Conservation (phyloP, 441 rosid genomes). For the Corymbia citriodora region DNA sequence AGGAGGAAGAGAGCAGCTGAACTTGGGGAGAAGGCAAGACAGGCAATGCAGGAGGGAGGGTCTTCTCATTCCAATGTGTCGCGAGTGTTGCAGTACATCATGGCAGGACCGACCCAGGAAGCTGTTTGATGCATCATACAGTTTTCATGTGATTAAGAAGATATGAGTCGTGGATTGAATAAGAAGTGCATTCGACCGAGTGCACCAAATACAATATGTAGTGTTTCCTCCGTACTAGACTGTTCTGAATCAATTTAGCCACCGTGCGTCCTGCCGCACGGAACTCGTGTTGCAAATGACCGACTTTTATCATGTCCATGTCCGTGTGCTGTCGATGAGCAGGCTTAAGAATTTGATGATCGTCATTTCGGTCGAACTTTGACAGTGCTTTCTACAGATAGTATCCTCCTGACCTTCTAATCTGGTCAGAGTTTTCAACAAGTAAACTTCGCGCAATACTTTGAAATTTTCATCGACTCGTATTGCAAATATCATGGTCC, state of each 20-base stretch:
- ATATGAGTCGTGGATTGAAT: background rate
- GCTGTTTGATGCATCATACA: background rate
- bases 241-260: no score
- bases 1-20: conserved; percentile 22
- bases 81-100: background rate
- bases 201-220: background rate
- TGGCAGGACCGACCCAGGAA: background rate
- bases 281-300: no score
- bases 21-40: conserved; percentile 22
- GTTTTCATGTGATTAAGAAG: background rate
- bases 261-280: no score
- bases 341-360: background rate
- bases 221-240: background rate
- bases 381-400: background rate
- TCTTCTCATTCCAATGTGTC: conserved; percentile 3
- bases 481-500: background rate
- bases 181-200: background rate
- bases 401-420: background rate
- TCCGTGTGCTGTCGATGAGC: background rate
- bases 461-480: background rate
- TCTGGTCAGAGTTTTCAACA: background rate
- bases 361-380: background rate
- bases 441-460: background rate
- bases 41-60: conserved; percentile 8
- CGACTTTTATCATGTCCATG: background rate